A percentile compares a stretch with the other conserved stretches of the same genome.
phyloP scores from a whole-genome alignment of 129 eudicot species.

The Heracleum sosnowskyi region DNA sequence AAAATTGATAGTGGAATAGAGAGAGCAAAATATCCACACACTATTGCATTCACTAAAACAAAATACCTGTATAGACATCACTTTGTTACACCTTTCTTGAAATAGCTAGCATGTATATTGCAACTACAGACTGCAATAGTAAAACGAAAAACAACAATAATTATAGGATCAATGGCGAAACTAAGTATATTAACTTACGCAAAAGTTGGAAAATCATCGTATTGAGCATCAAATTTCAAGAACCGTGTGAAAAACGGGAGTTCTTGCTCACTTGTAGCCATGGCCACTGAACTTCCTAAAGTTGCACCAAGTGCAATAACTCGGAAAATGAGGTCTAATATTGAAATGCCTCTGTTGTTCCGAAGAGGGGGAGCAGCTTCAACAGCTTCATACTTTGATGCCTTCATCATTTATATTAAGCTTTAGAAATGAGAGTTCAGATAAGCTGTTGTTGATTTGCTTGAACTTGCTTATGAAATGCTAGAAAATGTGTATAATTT shows the following conservation, averaged over 20 bases:
- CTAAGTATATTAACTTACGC: constrained; percentile 27
- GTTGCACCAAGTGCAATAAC: constrained; percentile 52
- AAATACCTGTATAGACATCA: constrained; percentile 39
- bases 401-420: not conserved
- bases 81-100: not conserved
- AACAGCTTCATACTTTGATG: not conserved
- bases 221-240: constrained; percentile 45
- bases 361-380: not conserved
- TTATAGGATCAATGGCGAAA: not conserved
- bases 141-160: not conserved
- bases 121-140: not conserved
- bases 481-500: not conserved
- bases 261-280: constrained; percentile 69
- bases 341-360: constrained; percentile 43
- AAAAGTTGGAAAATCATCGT: constrained; percentile 60
- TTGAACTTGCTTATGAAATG: not conserved
- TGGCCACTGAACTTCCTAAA: constrained; percentile 63
- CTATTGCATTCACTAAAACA: constrained; percentile 55
- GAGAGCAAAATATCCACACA: constrained; percentile 48
- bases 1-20: constrained; percentile 62
- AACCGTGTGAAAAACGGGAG: constrained; percentile 62
- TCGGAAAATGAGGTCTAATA: constrained; percentile 50
- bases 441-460: not conserved
- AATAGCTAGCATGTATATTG: not conserved
- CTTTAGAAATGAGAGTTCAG: not conserved